Percentiles rank a stretch among this genome's conserved stretches.
Evolutionary conservation across 2,329 filamentous ascomycete genomes (phyloP).

Genomic region (Xylaria sp.): DNA sequence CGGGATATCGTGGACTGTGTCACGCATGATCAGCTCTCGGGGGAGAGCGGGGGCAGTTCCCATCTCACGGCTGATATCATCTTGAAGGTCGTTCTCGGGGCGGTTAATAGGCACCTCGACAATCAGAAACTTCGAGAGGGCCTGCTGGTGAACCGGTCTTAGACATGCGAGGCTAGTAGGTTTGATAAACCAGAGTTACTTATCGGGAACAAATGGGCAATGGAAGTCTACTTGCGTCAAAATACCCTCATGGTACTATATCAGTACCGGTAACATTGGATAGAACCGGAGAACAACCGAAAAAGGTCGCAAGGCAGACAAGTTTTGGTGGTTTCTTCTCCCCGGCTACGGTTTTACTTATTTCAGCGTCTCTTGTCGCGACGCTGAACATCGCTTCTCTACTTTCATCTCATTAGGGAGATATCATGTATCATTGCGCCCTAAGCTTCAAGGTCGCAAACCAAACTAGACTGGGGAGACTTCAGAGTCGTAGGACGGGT

Average conservation of each 20-base stretch:
- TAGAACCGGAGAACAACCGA: background rate
- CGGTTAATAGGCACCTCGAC: conserved; percentile 72
- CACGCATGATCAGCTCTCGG: conserved; percentile 40
- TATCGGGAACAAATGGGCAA: background rate
- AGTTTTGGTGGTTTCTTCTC: background rate
- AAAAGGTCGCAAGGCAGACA: background rate
- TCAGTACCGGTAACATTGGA: too few relatives aligned
- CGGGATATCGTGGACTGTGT: conserved; percentile 91
- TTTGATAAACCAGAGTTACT: background rate
- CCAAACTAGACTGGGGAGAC: background rate
- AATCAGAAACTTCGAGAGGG: conserved; percentile 39
- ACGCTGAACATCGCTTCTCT: background rate
- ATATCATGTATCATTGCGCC: background rate
- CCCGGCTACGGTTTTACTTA: background rate
- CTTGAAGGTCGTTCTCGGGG: conserved; percentile 81
- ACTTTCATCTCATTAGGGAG: background rate
- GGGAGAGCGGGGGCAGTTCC: background rate
- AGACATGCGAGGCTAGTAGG: too few relatives aligned
- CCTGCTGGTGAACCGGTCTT: conserved; percentile 1
- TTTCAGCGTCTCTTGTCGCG: background rate
- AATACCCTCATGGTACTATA: conserved; percentile 15
- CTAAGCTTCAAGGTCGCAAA: background rate
- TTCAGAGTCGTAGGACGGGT: background rate
- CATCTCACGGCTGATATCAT: conserved; percentile 22
- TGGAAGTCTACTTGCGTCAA: background rate